Evolutionary conservation across 2,329 filamentous ascomycete genomes (phyloP), one percentile per base, ranked within the genome.

Genomic region (Beauveria varroae): DNA sequence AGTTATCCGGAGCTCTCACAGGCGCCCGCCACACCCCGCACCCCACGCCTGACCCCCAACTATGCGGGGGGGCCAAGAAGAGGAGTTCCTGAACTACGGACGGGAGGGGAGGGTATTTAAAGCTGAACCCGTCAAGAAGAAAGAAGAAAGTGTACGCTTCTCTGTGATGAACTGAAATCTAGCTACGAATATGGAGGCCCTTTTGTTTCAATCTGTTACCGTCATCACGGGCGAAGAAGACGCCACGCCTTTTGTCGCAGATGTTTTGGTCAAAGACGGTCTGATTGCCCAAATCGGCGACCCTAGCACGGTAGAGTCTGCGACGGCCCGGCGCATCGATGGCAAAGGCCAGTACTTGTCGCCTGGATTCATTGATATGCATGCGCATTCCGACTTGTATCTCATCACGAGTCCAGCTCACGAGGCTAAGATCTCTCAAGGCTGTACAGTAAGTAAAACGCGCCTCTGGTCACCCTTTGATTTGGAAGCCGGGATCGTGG

Each of bases 341-440:
- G 65, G 63, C 46, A 64, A 61, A 41, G 67, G 67, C 5, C 57
- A 57, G 10, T 57, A 60, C 12, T 61, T 68, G 7, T 68, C 67
- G 22, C 67, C 67, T 8, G 67, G 67, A 2, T 68, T 68, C n/a
- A 68, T 68, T 41, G 67, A 68, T 30, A 68, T 68, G 67, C 67
- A 68, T 55, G 67, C 67, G 2, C 67, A 68, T 51, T 68, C 67
- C 12, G 67, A 68, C 24, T 61, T 68, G 22, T 68, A 68, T 24
- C 66, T 68, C 10, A 64, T 68, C 28, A 65, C 65, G 14, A 62
- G 61, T 49, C 66, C 67, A 10, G 64, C 62, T 5, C 67, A 68
- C 43, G 67, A 67, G 52, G 64, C 67, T 14, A 68, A 68, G 49
- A 68, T 68, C 22, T 65, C 66, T 7, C 67, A 68, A 41, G 67